A percentile compares a stretch with the other conserved stretches of the same genome.
Evolutionary conservation across 2,329 filamentous ascomycete species (phyloP).

Genomic region (Trichoderma koningii): DNA sequence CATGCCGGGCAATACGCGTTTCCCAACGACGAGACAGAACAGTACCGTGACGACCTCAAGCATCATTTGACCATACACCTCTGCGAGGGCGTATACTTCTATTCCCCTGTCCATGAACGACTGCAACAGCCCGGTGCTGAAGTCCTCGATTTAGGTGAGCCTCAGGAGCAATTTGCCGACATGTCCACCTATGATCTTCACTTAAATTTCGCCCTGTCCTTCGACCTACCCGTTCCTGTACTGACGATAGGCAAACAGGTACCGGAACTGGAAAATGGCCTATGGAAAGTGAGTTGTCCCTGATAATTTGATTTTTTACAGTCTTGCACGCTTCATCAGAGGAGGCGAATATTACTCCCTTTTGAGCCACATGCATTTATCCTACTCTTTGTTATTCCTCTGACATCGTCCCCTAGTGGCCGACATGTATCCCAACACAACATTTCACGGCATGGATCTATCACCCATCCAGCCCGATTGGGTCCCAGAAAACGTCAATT

Average conservation of each 20-base stretch:
- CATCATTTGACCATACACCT: conserved; percentile 45
- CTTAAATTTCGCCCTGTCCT: not conserved
- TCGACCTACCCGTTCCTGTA: not conserved
- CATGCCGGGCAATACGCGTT: conserved; percentile 47
- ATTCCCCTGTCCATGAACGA: conserved; percentile 46
- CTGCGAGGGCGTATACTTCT: conserved; percentile 46
- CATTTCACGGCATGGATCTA: conserved; percentile 52
- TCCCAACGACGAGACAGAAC: conserved; percentile 48
- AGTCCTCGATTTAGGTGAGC: conserved; percentile 52
- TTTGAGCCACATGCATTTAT: too few relatives aligned
- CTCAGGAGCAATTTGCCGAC: not conserved
- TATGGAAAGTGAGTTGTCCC: conserved; percentile 48
- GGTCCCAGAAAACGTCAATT: conserved; percentile 54
- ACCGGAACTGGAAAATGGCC: conserved; percentile 57
- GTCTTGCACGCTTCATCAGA: not conserved
- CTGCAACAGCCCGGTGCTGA: conserved; percentile 45
- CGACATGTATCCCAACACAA: conserved; percentile 48
- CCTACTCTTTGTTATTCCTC: not conserved
- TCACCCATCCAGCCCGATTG: conserved; percentile 56
- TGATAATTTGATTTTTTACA: not conserved
- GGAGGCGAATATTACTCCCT: too few relatives aligned
- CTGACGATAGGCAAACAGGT: conserved; percentile 37
- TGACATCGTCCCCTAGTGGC: conserved; percentile 44
- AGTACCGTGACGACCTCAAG: conserved; percentile 47
- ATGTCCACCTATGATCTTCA: not conserved